These are phyloP conservation scores for Adansonia gregorii DNA, from an alignment of 441 rosid genomes.

Conservation along the genomic window DNA sequence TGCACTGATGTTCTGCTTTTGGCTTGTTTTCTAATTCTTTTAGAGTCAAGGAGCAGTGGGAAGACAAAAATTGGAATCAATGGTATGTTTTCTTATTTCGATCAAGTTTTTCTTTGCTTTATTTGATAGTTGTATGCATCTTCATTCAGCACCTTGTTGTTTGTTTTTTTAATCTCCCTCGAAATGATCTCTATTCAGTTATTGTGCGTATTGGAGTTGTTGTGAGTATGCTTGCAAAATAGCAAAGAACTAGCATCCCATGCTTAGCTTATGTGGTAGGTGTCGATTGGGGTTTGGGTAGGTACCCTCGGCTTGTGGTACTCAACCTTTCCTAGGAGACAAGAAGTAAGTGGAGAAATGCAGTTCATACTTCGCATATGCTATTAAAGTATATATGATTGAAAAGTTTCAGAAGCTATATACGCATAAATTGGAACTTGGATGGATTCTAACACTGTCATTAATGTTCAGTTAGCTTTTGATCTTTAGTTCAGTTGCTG, in stretches of 20 bases:
- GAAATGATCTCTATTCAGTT: neutral
- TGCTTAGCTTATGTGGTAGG: neutral
- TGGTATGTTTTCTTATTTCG: conserved; percentile 49
- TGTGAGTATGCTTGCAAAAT: neutral
- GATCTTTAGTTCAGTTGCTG: neutral
- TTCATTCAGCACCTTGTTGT: neutral
- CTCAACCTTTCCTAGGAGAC: neutral
- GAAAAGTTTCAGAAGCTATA: neutral
- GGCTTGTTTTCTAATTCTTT: conserved; percentile 25
- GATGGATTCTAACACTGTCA: neutral
- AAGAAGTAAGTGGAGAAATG: neutral
- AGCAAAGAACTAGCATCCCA: neutral
- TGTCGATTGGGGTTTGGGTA: neutral
- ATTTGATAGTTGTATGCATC: conserved; percentile 12
- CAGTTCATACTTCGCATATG: conserved; percentile 1
- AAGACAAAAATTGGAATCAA: conserved; percentile 88
- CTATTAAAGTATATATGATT: conserved; percentile 5
- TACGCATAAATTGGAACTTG: neutral
- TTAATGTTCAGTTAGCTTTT: conserved; percentile 15
- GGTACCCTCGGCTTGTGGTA: neutral
- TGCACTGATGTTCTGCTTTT: conserved; percentile 34
- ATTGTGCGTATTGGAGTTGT: neutral
- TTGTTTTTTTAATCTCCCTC: neutral
- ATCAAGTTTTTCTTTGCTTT: neutral
- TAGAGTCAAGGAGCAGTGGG: conserved; percentile 59